A percentile compares a stretch with the other conserved stretches of the same genome.
phyloP scores from a whole-genome alignment of 2,329 filamentous ascomycete species.

The Acephala macrosclerotiorum region DNA sequence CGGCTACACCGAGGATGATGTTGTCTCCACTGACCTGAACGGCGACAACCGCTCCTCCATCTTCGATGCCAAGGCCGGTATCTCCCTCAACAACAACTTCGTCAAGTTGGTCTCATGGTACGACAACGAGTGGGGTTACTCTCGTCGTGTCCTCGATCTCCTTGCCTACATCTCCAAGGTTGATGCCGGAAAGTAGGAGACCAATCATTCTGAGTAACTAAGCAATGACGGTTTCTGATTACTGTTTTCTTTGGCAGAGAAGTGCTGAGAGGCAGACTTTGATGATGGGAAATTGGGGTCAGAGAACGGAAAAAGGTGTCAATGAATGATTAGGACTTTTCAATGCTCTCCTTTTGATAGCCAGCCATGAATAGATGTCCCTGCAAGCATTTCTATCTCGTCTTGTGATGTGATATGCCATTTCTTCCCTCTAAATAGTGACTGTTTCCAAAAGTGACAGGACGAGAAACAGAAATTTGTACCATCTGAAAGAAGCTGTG shows the following conservation, averaged over 20 bases:
- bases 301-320: not conserved
- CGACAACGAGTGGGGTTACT: constrained; percentile 99
- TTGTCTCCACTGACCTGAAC: constrained; percentile 94
- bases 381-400: not conserved
- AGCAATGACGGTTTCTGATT: constrained; percentile 40
- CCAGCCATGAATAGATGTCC: constrained; percentile 23
- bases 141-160: constrained; percentile 90
- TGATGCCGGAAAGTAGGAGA: constrained; percentile 56
- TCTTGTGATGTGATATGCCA: too few relatives aligned
- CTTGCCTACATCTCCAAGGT: constrained; percentile 81
- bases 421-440: too few relatives aligned
- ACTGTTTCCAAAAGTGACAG: too few relatives aligned
- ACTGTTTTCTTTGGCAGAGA: constrained; percentile 40
- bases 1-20: constrained; percentile 94
- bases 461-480: too few relatives aligned
- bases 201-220: constrained; percentile 12
- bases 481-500: too few relatives aligned
- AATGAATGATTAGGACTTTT: constrained; percentile 17
- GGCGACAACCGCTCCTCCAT: constrained; percentile 95
- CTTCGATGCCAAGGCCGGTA: constrained; percentile 99
- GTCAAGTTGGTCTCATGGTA: constrained; percentile 94
- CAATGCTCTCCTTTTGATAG: constrained; percentile 8
- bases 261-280: constrained; percentile 43
- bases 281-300: constrained; percentile 22
- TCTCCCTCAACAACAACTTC: constrained; percentile 98